A percentile compares a stretch with the other conserved stretches of the same genome.
These are phyloP conservation scores for Paramecium pentaurelia DNA, from an alignment of 73 alveolate species.

Conservation along the genomic window DNA sequence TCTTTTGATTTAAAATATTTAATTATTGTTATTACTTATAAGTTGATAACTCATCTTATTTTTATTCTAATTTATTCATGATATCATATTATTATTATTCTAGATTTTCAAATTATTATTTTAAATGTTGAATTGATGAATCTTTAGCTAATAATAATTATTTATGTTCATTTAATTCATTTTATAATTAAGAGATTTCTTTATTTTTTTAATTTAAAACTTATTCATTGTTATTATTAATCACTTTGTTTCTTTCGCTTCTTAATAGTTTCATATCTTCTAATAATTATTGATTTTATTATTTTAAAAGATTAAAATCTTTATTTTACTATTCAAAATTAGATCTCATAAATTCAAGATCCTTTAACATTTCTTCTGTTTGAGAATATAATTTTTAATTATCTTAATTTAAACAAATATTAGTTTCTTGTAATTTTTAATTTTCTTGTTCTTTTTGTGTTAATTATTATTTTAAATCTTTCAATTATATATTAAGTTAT, in stretches of 20 bases:
- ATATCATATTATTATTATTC: neutral
- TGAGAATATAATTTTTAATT: constrained; percentile 23
- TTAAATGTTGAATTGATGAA: neutral
- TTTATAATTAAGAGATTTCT: neutral
- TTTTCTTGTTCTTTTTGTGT: neutral
- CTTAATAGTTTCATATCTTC: neutral
- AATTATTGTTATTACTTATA: neutral
- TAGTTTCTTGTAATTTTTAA: neutral
- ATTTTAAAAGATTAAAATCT: neutral
- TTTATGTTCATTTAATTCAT: neutral
- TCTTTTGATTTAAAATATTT: neutral
- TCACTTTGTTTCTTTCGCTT: neutral
- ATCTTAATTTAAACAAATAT: neutral
- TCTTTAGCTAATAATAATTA: neutral
- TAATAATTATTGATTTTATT: neutral
- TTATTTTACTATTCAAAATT: neutral
- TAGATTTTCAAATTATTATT: neutral
- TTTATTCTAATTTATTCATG: neutral
- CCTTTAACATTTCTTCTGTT: constrained; percentile 25
- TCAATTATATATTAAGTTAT: neutral
- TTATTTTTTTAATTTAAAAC: neutral
- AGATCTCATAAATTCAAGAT: neutral
- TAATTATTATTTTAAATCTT: neutral
- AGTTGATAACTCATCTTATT: neutral
- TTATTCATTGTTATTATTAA: neutral